Evolutionary conservation across 1,284 basidiomycete species (phyloP).

Genomic region (Acaromyces ingoldii): DNA sequence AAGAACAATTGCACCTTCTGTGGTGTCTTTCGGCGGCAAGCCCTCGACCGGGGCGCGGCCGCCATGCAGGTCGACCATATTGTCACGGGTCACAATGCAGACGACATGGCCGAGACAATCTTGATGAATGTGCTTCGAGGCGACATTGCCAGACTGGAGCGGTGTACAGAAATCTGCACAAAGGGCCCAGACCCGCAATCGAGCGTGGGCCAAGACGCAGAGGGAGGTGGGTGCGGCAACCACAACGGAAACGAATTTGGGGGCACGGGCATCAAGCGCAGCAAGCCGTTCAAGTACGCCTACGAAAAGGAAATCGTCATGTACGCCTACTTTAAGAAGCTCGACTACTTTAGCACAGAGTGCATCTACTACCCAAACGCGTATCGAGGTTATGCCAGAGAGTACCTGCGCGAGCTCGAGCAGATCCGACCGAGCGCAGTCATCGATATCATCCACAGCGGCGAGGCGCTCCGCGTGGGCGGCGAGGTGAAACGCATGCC

Average conservation of each 20-base stretch:
- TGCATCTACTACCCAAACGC: conserved; percentile 95
- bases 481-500: conserved; percentile 34
- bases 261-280: conserved; percentile 73
- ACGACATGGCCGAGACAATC: conserved; percentile 97
- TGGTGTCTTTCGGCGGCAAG: conserved; percentile 92
- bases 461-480: conserved; percentile 36
- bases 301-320: conserved; percentile 99
- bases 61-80: conserved; percentile 90
- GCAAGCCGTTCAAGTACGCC: conserved; percentile 95
- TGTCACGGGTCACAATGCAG: conserved; percentile 97
- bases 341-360: conserved; percentile 98
- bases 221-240: conserved; percentile 18
- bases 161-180: conserved; percentile 90
- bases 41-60: conserved; percentile 87
- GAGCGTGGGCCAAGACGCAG: not conserved
- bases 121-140: conserved; percentile 99
- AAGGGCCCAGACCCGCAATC: conserved; percentile 57
- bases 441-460: conserved; percentile 79
- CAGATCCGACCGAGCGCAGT: conserved; percentile 87
- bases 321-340: conserved; percentile 93
- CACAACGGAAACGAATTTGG: conserved; percentile 16
- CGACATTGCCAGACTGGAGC: conserved; percentile 85
- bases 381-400: conserved; percentile 90
- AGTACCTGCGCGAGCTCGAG: conserved; percentile 92
- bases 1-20: conserved; percentile 99